These are phyloP conservation scores for Podila epicladia DNA, from an alignment of 192 early-diverging fungal genomes.

Conservation along the genomic window DNA sequence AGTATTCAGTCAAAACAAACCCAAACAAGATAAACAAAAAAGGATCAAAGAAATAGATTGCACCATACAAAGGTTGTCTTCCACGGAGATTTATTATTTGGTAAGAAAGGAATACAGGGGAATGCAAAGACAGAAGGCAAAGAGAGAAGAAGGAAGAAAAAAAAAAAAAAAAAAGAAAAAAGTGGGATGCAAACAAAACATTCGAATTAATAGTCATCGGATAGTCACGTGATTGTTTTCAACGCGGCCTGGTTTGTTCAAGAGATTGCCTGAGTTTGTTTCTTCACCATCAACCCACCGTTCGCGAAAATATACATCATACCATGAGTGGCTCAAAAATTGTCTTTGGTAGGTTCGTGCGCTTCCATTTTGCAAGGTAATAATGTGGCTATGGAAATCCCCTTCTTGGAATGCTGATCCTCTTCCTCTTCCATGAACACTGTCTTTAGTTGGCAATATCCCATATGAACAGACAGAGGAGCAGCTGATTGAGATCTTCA, in stretches of 20 bases:
- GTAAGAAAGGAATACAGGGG: no score
- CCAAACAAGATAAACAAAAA: no score
- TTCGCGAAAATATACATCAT: slow-evolving; percentile 1
- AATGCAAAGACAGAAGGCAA: no score
- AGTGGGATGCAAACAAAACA: not conserved
- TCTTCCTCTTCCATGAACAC: not conserved
- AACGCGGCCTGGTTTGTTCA: not conserved
- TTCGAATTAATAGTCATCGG: no score
- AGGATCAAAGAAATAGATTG: no score
- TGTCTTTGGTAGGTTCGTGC: slow-evolving; percentile 48
- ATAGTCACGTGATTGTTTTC: no score
- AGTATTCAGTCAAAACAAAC: no score
- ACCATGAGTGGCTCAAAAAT: slow-evolving; percentile 53
- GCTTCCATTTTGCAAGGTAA: no score
- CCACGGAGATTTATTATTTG: no score
- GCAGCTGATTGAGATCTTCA: slow-evolving; percentile 92
- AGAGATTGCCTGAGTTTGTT: not conserved
- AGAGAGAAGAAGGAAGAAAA: no score
- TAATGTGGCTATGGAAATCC: no score
- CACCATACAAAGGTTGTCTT: no score
- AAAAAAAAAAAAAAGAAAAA: not conserved
- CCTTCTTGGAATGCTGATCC: not conserved
- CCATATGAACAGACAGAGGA: slow-evolving; percentile 93
- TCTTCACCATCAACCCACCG: not conserved
- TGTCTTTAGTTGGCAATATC: slow-evolving; percentile 75